Base-by-base conservation (phyloP, 1,139 yeast genomes). In the Saccharomyces hybrid region DNA sequence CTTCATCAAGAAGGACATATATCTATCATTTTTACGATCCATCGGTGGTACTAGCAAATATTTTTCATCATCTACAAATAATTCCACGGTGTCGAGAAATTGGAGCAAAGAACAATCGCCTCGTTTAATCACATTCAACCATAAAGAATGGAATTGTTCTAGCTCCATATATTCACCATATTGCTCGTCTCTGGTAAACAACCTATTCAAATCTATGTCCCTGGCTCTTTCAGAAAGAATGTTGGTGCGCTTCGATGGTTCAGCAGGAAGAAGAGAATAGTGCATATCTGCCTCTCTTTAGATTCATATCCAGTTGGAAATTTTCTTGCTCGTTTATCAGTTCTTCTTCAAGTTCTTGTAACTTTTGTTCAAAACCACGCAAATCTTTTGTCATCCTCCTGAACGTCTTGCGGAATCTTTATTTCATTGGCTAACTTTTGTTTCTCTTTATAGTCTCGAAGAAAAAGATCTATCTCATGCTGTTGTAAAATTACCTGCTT, bases 121-220 rank as follows among this genome's bases (percentile, higher is more conserved):
- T 49, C 64, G 61, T 53, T 63, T 58, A 9, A 70, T 67, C 6
- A 84, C 69, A 51, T 78, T 75, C 48, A 80, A 65, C 78, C 84
- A 87, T 28, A 59, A 61, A 38, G 76, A 77, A 66, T 83, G 84
- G 53, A 77, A 73, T 2, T 64, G 60, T 8, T 74, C 67, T 55
- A 91, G 72, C 61, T 88, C 93, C 27, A 91, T 59, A 60, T 70
- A 81, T 60, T 78, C 78, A 0, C 97, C 97, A 65, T 77, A 80
- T 26, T 71, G 69, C 65, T 90, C 97, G 44, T 78, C 82, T 3
- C 79, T 76, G 0, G 80, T 71, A 64, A 87, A 89, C 12, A 80
- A 53, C 1, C 67, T 56, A 12, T 79, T 78, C 1, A 84, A 59
- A 44, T 76, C 73, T 12, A 88, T 57, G 58, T 76, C 78, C 0